Evolutionary conservation across 495 filamentous ascomycete genomes (phyloP), one percentile per base, ranked within the genome.

Genomic region (Xylaria bambusicola): DNA sequence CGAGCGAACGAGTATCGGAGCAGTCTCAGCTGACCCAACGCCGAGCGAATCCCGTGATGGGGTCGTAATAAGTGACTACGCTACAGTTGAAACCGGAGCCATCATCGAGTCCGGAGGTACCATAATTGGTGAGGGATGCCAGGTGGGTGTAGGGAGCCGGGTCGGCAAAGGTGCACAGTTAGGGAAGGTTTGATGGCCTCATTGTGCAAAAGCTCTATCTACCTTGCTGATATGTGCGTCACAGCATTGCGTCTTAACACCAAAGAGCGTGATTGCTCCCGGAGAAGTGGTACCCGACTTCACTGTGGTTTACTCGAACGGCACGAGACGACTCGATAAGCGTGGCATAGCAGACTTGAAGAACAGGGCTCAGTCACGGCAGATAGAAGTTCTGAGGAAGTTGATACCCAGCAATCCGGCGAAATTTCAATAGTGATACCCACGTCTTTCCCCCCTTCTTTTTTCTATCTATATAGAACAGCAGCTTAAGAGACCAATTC

Each of bases 1-100:
- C 61, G 92, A 97, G 75, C 86, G 88, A 48, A 77, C 79, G 24
- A 73, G 73, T 3, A 77, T 92, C n/a, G 86, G 84, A 0, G 76
- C 78, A 4, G 61, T 70, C 5, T 71, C 74, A 42, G 66, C 78
- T 10, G 66, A 69, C 3, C 68, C 74, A 23, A 68, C 52, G 7
- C 57, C 59, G 1, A 72, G 66, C 13, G 56, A 65, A 9, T 64
- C 66, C 7, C 70, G 64, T 23, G 66, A 64, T 26, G 76, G 73
- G 3, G 80, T 87, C 1, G 65, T 75, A 17, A 67, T 90, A 42
- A 83, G 78, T 12, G 79, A 82, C 55, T 82, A 80, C 29, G 85
- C 83, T 1, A 81, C 79, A 0, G 73, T 91, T 6, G 86, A 90
- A 66, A 79, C 82, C 0, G 83, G 81, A 27, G 82, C 83, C 8